Percentiles rank a stretch among this genome's conserved stretches.
phyloP scores from a whole-genome alignment of 2,329 filamentous ascomycete species.

The Aspergillus ochraceoroseus region DNA sequence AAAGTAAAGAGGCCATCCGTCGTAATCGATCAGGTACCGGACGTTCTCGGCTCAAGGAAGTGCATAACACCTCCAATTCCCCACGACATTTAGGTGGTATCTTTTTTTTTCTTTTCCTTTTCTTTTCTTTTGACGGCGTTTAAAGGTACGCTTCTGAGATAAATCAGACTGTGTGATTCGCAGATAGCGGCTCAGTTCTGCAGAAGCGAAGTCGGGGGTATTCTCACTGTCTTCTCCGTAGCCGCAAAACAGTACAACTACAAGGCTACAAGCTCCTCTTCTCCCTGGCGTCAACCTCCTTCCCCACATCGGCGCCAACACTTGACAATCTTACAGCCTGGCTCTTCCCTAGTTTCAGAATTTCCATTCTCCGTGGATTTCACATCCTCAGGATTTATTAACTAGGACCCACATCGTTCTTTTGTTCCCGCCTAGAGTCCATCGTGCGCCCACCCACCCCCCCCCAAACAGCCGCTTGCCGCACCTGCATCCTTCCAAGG shows the following conservation, averaged over 20 bases:
- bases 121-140: neutral
- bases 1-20: too few relatives aligned
- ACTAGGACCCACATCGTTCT: slow-evolving; percentile 2
- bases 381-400: neutral
- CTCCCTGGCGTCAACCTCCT: slow-evolving; percentile 3
- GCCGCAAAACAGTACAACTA: too few relatives aligned
- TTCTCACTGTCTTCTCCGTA: neutral
- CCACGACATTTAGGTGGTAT: too few relatives aligned
- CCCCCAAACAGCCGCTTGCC: slow-evolving; percentile 15
- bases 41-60: too few relatives aligned
- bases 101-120: too few relatives aligned
- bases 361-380: neutral
- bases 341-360: slow-evolving; percentile 4
- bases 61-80: too few relatives aligned
- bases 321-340: slow-evolving; percentile 2
- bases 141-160: neutral
- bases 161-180: neutral
- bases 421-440: slow-evolving; percentile 3
- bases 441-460: neutral
- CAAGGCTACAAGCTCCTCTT: too few relatives aligned
- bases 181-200: too few relatives aligned
- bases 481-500: slow-evolving; percentile 14
- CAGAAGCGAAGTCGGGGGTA: slow-evolving; percentile 11
- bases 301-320: slow-evolving; percentile 16
- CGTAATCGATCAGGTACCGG: too few relatives aligned